Percentiles rank a stretch among this genome's conserved stretches.
Evolutionary conservation across 2,329 filamentous ascomycete species (phyloP).

Genomic region (Trichoderma harzianum): DNA sequence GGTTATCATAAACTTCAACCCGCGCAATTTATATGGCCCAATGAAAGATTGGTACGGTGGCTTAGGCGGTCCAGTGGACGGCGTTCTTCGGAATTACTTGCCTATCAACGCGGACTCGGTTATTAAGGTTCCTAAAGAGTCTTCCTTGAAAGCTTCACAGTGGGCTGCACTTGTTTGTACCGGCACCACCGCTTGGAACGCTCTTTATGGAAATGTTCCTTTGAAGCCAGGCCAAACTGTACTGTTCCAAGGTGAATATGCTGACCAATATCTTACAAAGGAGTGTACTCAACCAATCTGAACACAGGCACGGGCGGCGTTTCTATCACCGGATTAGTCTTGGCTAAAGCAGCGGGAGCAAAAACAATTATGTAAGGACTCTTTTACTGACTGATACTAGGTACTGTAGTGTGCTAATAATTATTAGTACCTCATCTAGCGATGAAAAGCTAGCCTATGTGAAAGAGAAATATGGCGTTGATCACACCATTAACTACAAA

Average conservation of each 20-base stretch:
- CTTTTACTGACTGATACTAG: neutral
- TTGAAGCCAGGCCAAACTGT: neutral
- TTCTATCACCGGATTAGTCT: neutral
- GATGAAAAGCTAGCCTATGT: neutral
- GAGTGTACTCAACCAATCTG: neutral
- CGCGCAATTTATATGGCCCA: neutral
- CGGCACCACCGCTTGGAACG: neutral
- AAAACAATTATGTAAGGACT: neutral
- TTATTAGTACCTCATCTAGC: neutral
- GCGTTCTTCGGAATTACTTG: neutral
- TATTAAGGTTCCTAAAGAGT: neutral
- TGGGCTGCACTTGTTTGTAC: neutral
- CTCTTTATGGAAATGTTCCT: neutral
- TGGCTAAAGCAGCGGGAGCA: neutral
- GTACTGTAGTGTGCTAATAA: neutral
- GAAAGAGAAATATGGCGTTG: neutral
- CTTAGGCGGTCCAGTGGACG: neutral
- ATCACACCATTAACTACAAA: neutral
- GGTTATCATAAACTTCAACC: neutral
- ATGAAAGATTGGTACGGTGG: neutral
- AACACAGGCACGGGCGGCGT: neutral
- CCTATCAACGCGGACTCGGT: neutral
- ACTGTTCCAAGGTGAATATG: neutral
- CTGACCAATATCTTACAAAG: neutral
- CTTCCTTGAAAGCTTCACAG: neutral